These are phyloP conservation scores for Penicillium verrucosum DNA, from an alignment of 2,329 filamentous ascomycete genomes.

Conservation along the genomic window DNA sequence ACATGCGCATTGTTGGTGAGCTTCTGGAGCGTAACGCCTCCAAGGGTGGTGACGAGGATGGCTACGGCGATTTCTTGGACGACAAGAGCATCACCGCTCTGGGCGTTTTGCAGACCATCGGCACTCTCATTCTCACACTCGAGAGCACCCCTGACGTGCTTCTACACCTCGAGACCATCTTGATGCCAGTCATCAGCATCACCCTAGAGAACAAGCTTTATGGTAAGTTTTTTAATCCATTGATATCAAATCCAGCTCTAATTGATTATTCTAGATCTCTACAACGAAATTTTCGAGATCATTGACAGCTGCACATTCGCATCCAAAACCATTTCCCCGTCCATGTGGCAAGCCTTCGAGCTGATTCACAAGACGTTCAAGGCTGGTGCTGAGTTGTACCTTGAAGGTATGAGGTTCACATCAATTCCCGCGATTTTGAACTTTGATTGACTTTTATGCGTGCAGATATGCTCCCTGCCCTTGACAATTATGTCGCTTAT, in stretches of 20 bases:
- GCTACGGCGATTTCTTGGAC: constrained; percentile 86
- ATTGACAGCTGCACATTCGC: constrained; percentile 99
- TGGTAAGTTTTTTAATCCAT: constrained; percentile 48
- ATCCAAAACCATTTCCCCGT: constrained; percentile 88
- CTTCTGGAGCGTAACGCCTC: constrained; percentile 79
- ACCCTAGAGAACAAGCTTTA: constrained; percentile 98
- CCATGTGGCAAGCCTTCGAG: constrained; percentile 99
- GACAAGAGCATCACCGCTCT: constrained; percentile 98
- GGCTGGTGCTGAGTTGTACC: constrained; percentile 90
- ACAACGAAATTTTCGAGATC: constrained; percentile 98
- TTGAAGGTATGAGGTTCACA: constrained; percentile 55
- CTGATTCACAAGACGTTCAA: constrained; percentile 97
- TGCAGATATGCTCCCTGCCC: constrained; percentile 86
- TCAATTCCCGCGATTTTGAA: not conserved
- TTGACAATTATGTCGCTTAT: constrained; percentile 97
- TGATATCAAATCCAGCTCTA: constrained; percentile 40
- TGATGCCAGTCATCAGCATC: constrained; percentile 96
- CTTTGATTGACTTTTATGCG: constrained; percentile 14
- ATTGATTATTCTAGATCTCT: constrained; percentile 56
- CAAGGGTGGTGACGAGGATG: constrained; percentile 71
- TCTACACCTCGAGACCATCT: constrained; percentile 85
- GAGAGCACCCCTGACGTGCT: constrained; percentile 97
- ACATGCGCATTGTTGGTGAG: constrained; percentile 87
- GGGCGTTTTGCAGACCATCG: constrained; percentile 94
- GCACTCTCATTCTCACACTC: constrained; percentile 90